Evolutionary conservation across 306 rosid species (phyloP), one percentile per base, ranked within the genome.

Genomic region (Boehmeria nivea): DNA sequence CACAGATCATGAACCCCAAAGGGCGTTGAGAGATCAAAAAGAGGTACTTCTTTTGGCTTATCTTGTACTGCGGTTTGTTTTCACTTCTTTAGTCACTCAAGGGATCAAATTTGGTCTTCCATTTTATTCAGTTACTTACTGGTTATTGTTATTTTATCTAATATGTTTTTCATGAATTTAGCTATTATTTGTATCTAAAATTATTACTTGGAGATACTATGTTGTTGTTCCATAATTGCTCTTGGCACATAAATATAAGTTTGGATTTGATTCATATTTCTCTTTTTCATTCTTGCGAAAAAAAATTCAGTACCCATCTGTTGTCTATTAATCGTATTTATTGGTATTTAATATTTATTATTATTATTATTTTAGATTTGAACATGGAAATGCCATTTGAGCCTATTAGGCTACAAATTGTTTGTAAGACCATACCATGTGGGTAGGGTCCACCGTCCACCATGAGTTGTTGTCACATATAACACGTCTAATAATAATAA

Each of bases 1-100:
- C 99, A 19, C 99, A 93, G 76, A 93, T 93, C 79, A 87, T 93
- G 96, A 85, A 93, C 80, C 99, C 99, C 1, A 93, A 93, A 73
- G 99, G 99, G 34, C 99, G 99, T 74, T 93, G 58, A 83, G 77
- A 38, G 17, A 19, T 57, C 43, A 25, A 48, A 51, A 60, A 49
- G 48, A 24, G 40, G n/a, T n/a, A n/a, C n/a, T n/a, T n/a, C 16
- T 69, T 48, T 20, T 3, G 1, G 36, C 43, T 28, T 28, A 12
- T n/a, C 66, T 48, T 64, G 59, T 37, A 23, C 61, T 58, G 40
- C 47, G 25, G 42, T 57, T 48, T 63, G 15, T 58, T 53, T 66
- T 47, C 56, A 51, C 45, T 39, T 51, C 64, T 42, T 54, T 51
- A 47, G 64, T 56, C 56, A 39, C 36, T 54, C 66, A 24, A 34